Evolutionary conservation across 768 basidiomycete species (phyloP).

Genomic region (Termitomyces sp.): DNA sequence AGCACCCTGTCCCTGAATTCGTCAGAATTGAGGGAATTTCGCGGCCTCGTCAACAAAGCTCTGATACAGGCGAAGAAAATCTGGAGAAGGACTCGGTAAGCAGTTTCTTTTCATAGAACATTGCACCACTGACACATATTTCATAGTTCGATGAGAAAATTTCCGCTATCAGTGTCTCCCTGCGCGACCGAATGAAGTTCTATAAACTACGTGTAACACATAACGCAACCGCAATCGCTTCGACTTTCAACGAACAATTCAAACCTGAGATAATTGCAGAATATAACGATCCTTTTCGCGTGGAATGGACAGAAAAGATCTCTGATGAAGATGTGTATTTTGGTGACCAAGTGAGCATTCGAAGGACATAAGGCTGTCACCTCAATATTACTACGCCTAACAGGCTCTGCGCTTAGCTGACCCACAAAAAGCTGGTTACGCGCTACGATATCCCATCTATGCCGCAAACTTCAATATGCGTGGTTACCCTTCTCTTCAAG

Average conservation of each 20-base stretch:
- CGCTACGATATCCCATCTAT: slow-evolving; percentile 79
- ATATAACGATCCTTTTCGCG: slow-evolving; percentile 75
- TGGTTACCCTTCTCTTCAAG: slow-evolving; percentile 71
- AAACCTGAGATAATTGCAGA: slow-evolving; percentile 85
- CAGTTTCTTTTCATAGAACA: not conserved
- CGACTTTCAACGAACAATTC: slow-evolving; percentile 80
- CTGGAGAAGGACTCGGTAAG: slow-evolving; percentile 54
- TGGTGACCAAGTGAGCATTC: slow-evolving; percentile 61
- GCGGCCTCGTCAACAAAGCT: slow-evolving; percentile 40
- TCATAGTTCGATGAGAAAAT: slow-evolving; percentile 76
- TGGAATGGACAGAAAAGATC: slow-evolving; percentile 76
- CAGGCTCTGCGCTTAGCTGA: slow-evolving; percentile 73
- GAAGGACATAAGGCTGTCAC: not conserved
- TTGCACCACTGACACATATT: not conserved
- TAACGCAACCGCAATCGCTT: slow-evolving; percentile 67
- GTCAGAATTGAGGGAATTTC: slow-evolving; percentile 50
- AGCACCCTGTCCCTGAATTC: slow-evolving; percentile 40
- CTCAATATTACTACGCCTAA: slow-evolving; percentile 5
- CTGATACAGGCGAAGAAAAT: slow-evolving; percentile 26
- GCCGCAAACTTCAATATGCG: slow-evolving; percentile 80
- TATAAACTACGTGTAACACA: slow-evolving; percentile 78
- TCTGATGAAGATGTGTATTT: slow-evolving; percentile 54
- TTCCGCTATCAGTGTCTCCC: slow-evolving; percentile 63
- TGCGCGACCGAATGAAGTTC: slow-evolving; percentile 83
- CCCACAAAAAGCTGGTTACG: slow-evolving; percentile 65